Percentiles rank a stretch among this genome's conserved stretches.
Evolutionary conservation across 2,329 filamentous ascomycete species (phyloP).

Genomic region (Pestalotiopsis sp.): DNA sequence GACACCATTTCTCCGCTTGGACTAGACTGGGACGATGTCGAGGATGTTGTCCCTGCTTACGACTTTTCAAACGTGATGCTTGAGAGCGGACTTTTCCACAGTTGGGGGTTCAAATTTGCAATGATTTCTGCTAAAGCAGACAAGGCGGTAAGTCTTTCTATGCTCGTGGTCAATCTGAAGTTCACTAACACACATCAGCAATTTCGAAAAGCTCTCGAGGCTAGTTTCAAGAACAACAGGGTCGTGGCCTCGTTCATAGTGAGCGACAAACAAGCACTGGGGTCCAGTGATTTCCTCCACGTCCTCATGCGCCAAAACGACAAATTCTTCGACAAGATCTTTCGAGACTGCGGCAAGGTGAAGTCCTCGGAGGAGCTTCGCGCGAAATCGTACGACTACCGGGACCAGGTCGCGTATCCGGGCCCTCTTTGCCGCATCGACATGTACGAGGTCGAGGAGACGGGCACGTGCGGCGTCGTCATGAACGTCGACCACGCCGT

Average conservation of each 20-base stretch:
- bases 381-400: background rate
- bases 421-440: background rate
- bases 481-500: slow-evolving; percentile 8
- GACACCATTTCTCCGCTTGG: background rate
- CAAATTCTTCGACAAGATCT: slow-evolving; percentile 6
- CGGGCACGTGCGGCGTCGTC: background rate
- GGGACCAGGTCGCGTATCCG: background rate
- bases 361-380: slow-evolving; percentile 2
- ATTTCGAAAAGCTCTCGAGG: slow-evolving; percentile 4
- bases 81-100: slow-evolving; percentile 6
- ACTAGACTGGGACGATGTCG: slow-evolving; percentile 8
- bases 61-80: slow-evolving; percentile 9
- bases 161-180: background rate
- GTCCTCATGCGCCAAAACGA: slow-evolving; percentile 7
- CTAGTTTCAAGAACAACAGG: background rate
- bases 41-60: slow-evolving; percentile 11
- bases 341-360: slow-evolving; percentile 1
- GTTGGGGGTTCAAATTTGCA: slow-evolving; percentile 8
- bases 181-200: background rate
- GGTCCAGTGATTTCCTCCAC: slow-evolving; percentile 4
- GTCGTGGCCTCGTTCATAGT: slow-evolving; percentile 9
- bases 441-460: slow-evolving; percentile 11
- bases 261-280: background rate
- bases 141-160: background rate
- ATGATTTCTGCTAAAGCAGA: background rate